Evolutionary conservation across 169 alveolate species (phyloP).

Genomic region (Sarcocystis neurona): DNA sequence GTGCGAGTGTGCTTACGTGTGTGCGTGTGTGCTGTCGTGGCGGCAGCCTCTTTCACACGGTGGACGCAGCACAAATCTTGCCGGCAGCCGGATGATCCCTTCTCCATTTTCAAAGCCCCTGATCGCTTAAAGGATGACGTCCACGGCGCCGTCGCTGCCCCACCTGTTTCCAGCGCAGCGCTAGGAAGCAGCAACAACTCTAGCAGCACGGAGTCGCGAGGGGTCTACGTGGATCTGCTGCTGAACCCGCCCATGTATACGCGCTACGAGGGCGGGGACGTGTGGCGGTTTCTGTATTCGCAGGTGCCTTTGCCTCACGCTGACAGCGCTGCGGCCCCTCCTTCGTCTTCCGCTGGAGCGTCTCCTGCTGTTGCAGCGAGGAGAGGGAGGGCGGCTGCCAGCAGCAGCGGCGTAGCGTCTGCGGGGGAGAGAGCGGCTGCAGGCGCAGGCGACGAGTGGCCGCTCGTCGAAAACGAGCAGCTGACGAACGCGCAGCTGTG

Average conservation of each 20-base stretch:
- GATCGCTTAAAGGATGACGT: neutral
- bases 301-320: neutral
- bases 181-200: neutral
- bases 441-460: neutral
- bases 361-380: neutral
- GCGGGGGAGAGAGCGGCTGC: slow-evolving; percentile 8
- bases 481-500: slow-evolving; percentile 68
- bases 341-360: neutral
- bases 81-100: slow-evolving; percentile 32
- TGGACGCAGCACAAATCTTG: slow-evolving; percentile 37
- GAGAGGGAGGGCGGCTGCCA: neutral
- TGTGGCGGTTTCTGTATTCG: slow-evolving; percentile 49
- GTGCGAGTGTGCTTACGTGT: neutral
- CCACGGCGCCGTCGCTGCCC: slow-evolving; percentile 15
- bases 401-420: neutral
- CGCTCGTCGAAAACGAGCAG: neutral
- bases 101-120: slow-evolving; percentile 31
- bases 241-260: slow-evolving; percentile 58
- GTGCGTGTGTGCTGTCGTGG: neutral
- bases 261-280: slow-evolving; percentile 55
- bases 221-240: slow-evolving; percentile 55
- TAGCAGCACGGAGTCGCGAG: neutral
- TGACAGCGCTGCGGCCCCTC: neutral
- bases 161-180: slow-evolving; percentile 23
- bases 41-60: slow-evolving; percentile 58